A percentile compares a stretch with the other conserved stretches of the same genome.
Conservation (phyloP, 1,139 yeast species). For the Komagataea norvegica region DNA sequence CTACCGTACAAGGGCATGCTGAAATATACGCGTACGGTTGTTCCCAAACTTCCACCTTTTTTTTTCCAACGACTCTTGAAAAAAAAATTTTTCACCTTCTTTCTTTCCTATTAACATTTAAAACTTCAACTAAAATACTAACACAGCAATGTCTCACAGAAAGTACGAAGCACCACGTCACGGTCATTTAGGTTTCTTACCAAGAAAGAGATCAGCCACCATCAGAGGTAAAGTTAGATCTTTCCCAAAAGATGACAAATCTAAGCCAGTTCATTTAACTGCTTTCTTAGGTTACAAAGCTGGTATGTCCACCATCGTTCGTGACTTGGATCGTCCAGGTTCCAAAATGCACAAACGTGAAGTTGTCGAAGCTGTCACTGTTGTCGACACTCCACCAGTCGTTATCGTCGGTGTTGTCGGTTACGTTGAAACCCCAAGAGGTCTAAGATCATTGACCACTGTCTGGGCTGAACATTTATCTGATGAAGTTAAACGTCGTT, state of each 20-base stretch:
- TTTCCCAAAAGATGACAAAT: constrained; percentile 97
- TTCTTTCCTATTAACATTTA: background rate
- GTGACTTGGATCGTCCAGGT: constrained; percentile 99
- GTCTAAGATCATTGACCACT: constrained; percentile 98
- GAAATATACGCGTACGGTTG: too few species aligned
- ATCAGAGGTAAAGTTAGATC: constrained; percentile 99
- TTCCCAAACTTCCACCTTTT: background rate
- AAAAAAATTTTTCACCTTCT: constrained; percentile 17
- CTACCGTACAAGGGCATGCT: background rate
- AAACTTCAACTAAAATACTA: constrained; percentile 14
- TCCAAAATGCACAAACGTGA: constrained; percentile 99
- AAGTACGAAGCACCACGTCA: constrained; percentile 99
- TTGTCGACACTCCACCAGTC: constrained; percentile 98
- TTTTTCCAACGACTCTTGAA: constrained; percentile 5
- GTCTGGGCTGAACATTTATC: constrained; percentile 99
- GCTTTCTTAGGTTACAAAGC: constrained; percentile 99
- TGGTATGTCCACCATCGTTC: constrained; percentile 99
- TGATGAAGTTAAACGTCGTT: constrained; percentile 99
- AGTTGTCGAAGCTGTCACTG: constrained; percentile 98
- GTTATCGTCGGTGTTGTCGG: constrained; percentile 99
- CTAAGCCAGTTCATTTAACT: constrained; percentile 98
- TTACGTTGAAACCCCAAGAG: constrained; percentile 99
- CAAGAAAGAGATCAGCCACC: constrained; percentile 99
- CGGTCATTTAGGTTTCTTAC: constrained; percentile 99
- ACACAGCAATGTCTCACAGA: constrained; percentile 86